Base-by-base conservation (phyloP, 1,139 yeast species). In the Debaryomycetaceae sp. region DNA sequence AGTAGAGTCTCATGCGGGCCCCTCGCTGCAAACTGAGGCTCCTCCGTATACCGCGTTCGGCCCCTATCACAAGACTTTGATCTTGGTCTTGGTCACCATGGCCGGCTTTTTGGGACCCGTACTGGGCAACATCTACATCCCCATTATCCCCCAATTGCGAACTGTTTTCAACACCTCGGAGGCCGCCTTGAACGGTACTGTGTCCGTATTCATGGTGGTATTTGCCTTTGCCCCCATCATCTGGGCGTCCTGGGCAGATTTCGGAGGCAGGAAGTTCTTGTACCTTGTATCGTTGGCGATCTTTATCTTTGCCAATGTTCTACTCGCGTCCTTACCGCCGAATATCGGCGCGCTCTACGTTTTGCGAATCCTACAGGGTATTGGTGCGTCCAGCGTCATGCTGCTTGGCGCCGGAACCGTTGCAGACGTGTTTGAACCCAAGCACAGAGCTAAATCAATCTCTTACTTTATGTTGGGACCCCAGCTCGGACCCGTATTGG, bases 41-140 rank as follows among this genome's bases (percentile, higher is more conserved):
- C 12, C 5, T 12, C 13, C 20, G 13, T 33, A 36, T 12, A 33
- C 45, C 2, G 38, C 41, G 2, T 38, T 45, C 26, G 23, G 42
- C 2, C 25, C 20, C 2, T 25, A 22, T 4, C 46, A 62, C 34
- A 43, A 37, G 28, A 26, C 34, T 0, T 32, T 52, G 11, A 57
- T 64, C 11, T 20, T 63, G 5, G 35, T 39, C 2, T 45, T 67
- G 15, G 63, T 66, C 13, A 64, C 73, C 0, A 26, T 56, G 4
- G 68, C 72, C 13, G 79, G 78, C 1, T 69, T 71, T 35, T 45
- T 73, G 30, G 79, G 79, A 0, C 80, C 80, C 0, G 53, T 72
- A 30, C 58, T 76, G 3, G 79, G 78, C 1, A 73, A 73, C 34
- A 70, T 73, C 20, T 73, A 72, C 39, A 65, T 73, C 15, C 79